Evolutionary conservation across 2,329 filamentous ascomycete genomes (phyloP).

Genomic region (Clarireedia hainanense): DNA sequence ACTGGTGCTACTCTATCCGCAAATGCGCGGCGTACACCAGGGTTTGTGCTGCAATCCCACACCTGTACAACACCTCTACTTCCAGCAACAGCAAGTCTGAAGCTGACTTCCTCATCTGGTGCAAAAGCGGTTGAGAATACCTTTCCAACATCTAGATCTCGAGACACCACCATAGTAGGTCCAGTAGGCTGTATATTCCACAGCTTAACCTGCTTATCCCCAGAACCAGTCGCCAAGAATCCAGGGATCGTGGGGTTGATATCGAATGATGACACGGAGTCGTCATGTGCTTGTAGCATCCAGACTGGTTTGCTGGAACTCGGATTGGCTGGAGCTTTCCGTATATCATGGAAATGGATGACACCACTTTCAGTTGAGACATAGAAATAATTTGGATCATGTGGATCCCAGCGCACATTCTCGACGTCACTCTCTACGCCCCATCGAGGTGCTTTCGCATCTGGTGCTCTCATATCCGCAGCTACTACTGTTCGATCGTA

Average conservation of each 20-base stretch:
- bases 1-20: slow-evolving; percentile 58
- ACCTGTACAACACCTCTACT: slow-evolving; percentile 90
- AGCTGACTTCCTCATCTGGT: slow-evolving; percentile 83
- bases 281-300: slow-evolving; percentile 92
- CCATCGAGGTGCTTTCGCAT: slow-evolving; percentile 75
- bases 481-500: slow-evolving; percentile 92
- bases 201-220: slow-evolving; percentile 90
- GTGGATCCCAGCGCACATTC: slow-evolving; percentile 84
- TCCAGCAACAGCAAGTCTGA: slow-evolving; percentile 85
- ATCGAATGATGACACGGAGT: slow-evolving; percentile 85
- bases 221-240: slow-evolving; percentile 87
- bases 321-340: slow-evolving; percentile 66
- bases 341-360: slow-evolving; percentile 85
- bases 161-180: slow-evolving; percentile 82
- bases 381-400: slow-evolving; percentile 89
- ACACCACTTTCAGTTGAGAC: slow-evolving; percentile 88
- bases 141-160: slow-evolving; percentile 89
- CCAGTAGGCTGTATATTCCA: slow-evolving; percentile 83
- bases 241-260: slow-evolving; percentile 85
- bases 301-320: slow-evolving; percentile 77
- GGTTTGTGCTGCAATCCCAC: slow-evolving; percentile 77
- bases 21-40: slow-evolving; percentile 76
- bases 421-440: slow-evolving; percentile 95
- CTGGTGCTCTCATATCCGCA: slow-evolving; percentile 92
- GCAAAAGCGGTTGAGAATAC: slow-evolving; percentile 89